Percentiles rank a stretch among this genome's conserved stretches.
These are phyloP conservation scores for Penicillium sp. DNA, from an alignment of 2,329 filamentous ascomycete species.

Conservation along the genomic window DNA sequence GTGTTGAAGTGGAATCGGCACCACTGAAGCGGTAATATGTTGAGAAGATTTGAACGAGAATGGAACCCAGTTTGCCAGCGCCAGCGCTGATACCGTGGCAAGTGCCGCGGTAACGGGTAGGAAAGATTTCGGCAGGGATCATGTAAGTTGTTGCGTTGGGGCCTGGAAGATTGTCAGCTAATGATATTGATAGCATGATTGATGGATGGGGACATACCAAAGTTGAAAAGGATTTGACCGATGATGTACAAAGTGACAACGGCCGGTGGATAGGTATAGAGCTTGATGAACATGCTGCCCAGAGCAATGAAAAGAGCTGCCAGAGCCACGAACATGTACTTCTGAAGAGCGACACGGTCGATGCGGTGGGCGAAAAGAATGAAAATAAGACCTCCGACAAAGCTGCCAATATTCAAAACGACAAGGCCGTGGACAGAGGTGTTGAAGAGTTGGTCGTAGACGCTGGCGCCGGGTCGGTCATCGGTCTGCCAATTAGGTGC, in stretches of 20 bases:
- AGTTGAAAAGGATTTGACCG: conserved; percentile 57
- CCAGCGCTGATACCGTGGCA: conserved; percentile 62
- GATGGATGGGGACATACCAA: conserved; percentile 42
- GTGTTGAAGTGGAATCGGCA: conserved; percentile 40
- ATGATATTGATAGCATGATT: neutral
- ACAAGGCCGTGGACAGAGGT: conserved; percentile 49
- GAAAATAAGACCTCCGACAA: conserved; percentile 50
- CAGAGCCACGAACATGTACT: conserved; percentile 52
- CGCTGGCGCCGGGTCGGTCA: conserved; percentile 48
- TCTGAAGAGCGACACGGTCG: conserved; percentile 52
- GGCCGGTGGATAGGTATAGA: conserved; percentile 43
- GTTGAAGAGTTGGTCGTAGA: conserved; percentile 48
- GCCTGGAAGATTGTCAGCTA: conserved; percentile 29
- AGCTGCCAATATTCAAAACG: conserved; percentile 50
- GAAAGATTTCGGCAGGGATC: conserved; percentile 63
- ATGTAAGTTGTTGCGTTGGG: conserved; percentile 52
- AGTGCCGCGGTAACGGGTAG: conserved; percentile 60
- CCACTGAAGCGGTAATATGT: conserved; percentile 49
- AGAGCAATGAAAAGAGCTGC: conserved; percentile 52
- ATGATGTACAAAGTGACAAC: conserved; percentile 53
- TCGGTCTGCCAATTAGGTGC: conserved; percentile 47
- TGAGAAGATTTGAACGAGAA: conserved; percentile 50
- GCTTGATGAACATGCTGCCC: conserved; percentile 50
- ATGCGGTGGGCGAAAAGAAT: conserved; percentile 49
- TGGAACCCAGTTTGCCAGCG: conserved; percentile 59